Base-by-base conservation (phyloP, 1,284 basidiomycete genomes). In the Ceratobasidium sp. region DNA sequence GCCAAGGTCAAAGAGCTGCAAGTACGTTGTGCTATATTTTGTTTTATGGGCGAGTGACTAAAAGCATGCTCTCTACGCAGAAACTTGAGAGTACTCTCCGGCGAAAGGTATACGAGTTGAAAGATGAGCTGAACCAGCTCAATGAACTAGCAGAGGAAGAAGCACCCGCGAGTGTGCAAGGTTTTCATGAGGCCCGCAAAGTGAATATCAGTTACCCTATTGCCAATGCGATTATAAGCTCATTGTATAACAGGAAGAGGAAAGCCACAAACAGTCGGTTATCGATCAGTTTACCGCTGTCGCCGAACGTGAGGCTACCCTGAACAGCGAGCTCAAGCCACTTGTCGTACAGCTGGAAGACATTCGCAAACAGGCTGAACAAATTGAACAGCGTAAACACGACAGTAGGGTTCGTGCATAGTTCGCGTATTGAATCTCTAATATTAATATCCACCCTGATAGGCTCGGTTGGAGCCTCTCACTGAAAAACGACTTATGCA, bases 131-230 rank as follows among this genome's bases (percentile, higher is more conserved):
- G 44, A 81, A 83, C 20, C 82, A 84, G 7, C 81, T 91, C 12
- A 87, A 89, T 78, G 86, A 90, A 33, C 92, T 93, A 80, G 88
- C 90, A 26, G 92, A 92, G 77, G 92, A 94, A 66, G 92, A 93
- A 44, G 86, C 93, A 81, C 94, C 95, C 1, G 90, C 89, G 17
- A 91, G 91, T 81, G 88, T 96, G 20, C 88, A 90, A 28, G 90
- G 89, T 5, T 86, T 96, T 28, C 88, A 93, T 79, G 88, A 87
- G 33, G 82, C 74, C 87, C 89, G 56, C 57, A 64, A 79, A 57
- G 82, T 90, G 88, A 82, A 83, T 86, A 78, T 91, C 90, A n/a
- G 33, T 83, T 0, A 26, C 48, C 44, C 15, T 61, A 66, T 12
- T 61, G 42, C 13, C 44, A 65, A 33, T n/a, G 42, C n/a, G 13